Conservation (phyloP, 495 filamentous ascomycete species). For the Aspergillus mulundensis region DNA sequence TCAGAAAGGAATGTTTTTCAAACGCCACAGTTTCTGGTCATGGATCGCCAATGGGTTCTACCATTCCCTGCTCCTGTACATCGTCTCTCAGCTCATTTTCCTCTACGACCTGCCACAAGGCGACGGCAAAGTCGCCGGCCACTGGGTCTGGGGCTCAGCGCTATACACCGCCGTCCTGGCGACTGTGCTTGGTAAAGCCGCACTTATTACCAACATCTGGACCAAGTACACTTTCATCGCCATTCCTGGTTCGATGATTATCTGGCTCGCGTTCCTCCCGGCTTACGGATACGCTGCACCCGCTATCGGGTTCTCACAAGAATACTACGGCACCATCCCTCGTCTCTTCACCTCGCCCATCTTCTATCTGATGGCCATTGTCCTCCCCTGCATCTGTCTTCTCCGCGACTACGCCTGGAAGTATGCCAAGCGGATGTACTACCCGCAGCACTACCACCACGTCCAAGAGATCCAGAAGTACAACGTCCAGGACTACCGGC, state of each 20-base stretch:
- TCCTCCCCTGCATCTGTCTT: conserved; percentile 80
- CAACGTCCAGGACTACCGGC: conserved; percentile 98
- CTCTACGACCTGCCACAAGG: conserved; percentile 67
- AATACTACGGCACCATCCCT: conserved; percentile 81
- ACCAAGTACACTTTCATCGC: conserved; percentile 97
- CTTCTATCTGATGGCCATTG: conserved; percentile 85
- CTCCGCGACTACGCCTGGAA: conserved; percentile 81
- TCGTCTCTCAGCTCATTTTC: conserved; percentile 77
- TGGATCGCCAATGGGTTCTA: conserved; percentile 96
- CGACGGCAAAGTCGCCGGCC: conserved; percentile 76
- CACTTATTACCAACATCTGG: conserved; percentile 94
- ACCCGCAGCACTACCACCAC: conserved; percentile 93
- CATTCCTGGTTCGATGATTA: conserved; percentile 86
- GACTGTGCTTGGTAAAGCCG: conserved; percentile 93
- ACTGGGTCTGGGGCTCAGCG: conserved; percentile 96
- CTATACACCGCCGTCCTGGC: conserved; percentile 87
- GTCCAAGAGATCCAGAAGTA: conserved; percentile 99
- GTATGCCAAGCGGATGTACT: conserved; percentile 93
- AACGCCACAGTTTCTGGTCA: conserved; percentile 80
- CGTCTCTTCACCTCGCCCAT: conserved; percentile 73
- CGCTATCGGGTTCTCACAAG: conserved; percentile 72
- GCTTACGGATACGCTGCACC: conserved; percentile 90
- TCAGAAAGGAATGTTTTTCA: conserved; percentile 91
- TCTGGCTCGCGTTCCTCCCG: conserved; percentile 89
- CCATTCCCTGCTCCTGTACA: conserved; percentile 89